A percentile compares a stretch with the other conserved stretches of the same genome.
Evolutionary conservation across 2,329 filamentous ascomycete genomes (phyloP).

Genomic region (Akanthomyces lecanii): DNA sequence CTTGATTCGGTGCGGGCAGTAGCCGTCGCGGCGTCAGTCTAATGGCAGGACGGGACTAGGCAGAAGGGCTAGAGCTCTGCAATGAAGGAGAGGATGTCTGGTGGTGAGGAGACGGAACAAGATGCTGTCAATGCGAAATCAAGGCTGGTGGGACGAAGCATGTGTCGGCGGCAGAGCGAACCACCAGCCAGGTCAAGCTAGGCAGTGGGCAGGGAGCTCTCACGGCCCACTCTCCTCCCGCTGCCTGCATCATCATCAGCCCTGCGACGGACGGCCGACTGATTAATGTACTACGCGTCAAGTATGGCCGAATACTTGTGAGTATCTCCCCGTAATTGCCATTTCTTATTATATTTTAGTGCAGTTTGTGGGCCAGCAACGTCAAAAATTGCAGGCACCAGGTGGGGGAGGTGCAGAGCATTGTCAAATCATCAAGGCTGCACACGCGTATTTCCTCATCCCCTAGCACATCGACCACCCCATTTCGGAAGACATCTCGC

Average conservation of each 20-base stretch:
- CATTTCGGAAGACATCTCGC: background rate
- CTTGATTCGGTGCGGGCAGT: background rate
- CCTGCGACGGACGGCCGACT: too few species aligned
- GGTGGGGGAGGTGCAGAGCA: too few species aligned
- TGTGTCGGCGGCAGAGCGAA: background rate
- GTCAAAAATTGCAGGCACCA: too few species aligned
- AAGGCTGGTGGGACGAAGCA: background rate
- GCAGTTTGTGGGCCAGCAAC: too few species aligned
- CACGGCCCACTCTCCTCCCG: background rate
- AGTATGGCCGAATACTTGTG: too few species aligned
- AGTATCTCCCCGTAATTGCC: too few species aligned
- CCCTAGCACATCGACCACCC: background rate
- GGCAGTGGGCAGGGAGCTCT: background rate
- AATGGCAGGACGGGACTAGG: background rate
- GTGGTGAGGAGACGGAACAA: background rate
- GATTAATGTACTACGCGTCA: too few species aligned
- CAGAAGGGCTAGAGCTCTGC: background rate
- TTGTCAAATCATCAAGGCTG: background rate
- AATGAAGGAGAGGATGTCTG: background rate
- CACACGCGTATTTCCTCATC: background rate
- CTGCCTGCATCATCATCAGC: too few species aligned
- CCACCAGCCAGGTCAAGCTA: background rate
- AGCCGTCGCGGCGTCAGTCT: background rate
- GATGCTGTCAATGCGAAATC: background rate
- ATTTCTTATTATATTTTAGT: too few species aligned